Conservation (phyloP, 768 basidiomycete genomes). For the Cystofilobasidium capitatum region DNA sequence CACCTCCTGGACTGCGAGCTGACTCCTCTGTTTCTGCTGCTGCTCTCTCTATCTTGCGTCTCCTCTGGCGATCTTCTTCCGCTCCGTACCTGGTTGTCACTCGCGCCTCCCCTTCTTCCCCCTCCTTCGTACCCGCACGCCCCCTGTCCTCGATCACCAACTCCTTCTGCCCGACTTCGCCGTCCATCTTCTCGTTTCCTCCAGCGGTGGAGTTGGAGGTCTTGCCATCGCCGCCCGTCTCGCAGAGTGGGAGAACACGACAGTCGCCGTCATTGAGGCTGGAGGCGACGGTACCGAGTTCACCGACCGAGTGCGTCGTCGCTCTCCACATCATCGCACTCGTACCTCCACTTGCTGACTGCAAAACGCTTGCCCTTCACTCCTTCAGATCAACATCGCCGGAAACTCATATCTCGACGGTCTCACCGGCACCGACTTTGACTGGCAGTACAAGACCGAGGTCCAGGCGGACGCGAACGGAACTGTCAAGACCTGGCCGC, state of each 20-base stretch:
- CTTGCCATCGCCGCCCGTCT: conserved; percentile 24
- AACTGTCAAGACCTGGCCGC: conserved; percentile 19
- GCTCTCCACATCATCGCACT: background rate
- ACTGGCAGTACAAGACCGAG: conserved; percentile 32
- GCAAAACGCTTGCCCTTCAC: background rate
- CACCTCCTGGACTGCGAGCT: background rate
- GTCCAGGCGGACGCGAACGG: conserved; percentile 18
- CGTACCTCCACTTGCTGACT: background rate
- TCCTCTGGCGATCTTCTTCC: background rate
- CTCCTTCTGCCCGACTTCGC: background rate
- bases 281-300: conserved; percentile 16
- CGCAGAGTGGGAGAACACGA: conserved; percentile 21
- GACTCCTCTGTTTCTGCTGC: no score
- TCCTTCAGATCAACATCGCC: conserved; percentile 15
- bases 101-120: background rate
- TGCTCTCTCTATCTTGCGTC: background rate
- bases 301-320: conserved; percentile 5
- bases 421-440: conserved; percentile 10
- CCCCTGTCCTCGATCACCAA: background rate
- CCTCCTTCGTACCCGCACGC: background rate
- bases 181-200: background rate
- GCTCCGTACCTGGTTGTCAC: background rate
- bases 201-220: conserved; percentile 24
- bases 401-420: conserved; percentile 25
- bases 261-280: conserved; percentile 24